These are phyloP conservation scores for Leccinum boreale DNA, from an alignment of 768 basidiomycete genomes.

Conservation along the genomic window DNA sequence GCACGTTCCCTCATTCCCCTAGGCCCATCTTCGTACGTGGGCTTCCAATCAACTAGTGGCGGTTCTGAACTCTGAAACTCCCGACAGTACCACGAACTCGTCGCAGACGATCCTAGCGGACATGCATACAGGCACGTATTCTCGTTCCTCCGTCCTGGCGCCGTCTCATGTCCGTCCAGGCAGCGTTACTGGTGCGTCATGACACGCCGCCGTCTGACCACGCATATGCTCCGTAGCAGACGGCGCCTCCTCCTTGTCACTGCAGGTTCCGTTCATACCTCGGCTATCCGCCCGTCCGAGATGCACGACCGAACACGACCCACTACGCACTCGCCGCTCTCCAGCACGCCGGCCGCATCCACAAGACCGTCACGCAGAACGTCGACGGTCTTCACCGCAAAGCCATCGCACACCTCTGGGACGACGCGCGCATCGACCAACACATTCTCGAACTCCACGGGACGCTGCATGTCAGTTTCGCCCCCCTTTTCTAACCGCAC, in stretches of 20 bases:
- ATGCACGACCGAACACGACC: constrained; percentile 81
- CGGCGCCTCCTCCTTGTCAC: not conserved
- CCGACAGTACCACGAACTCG: constrained; percentile 71
- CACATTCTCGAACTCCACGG: constrained; percentile 85
- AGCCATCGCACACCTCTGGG: constrained; percentile 52
- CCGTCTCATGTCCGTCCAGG: constrained; percentile 36
- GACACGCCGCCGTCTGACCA: not conserved
- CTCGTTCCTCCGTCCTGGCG: not conserved
- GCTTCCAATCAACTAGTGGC: not conserved
- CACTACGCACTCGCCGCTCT: constrained; percentile 86
- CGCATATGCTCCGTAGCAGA: not conserved
- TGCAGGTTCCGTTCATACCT: constrained; percentile 67
- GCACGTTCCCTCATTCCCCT: not conserved
- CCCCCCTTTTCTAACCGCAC: not conserved
- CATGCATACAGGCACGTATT: constrained; percentile 61
- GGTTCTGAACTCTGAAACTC: constrained; percentile 4
- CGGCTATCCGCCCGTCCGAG: constrained; percentile 85
- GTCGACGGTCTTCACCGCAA: constrained; percentile 95
- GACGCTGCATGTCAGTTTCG: constrained; percentile 64
- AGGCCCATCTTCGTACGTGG: constrained; percentile 57
- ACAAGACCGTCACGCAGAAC: constrained; percentile 76
- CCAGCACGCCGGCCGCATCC: constrained; percentile 60
- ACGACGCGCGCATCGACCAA: constrained; percentile 32
- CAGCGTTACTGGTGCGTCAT: constrained; percentile 75
- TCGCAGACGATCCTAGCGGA: constrained; percentile 68